Conservation (phyloP, 495 filamentous ascomycete species). For the Durotheca rogersii region DNA sequence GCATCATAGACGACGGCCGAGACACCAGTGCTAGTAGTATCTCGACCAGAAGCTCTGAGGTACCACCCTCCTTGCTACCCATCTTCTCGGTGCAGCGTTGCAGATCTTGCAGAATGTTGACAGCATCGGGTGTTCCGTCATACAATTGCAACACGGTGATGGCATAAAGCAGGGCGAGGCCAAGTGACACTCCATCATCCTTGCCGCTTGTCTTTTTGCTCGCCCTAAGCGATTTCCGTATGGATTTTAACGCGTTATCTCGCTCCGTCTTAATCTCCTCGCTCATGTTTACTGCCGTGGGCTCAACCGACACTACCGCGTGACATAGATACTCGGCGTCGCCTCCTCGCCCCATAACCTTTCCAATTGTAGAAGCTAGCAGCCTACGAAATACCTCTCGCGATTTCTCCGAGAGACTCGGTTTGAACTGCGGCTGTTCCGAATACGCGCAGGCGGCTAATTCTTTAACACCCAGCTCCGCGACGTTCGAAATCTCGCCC, state of each 20-base stretch:
- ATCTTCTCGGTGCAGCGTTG: slow-evolving; percentile 68
- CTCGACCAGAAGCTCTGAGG: slow-evolving; percentile 77
- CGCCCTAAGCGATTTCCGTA: slow-evolving; percentile 68
- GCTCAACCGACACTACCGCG: slow-evolving; percentile 48
- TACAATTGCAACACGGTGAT: slow-evolving; percentile 85
- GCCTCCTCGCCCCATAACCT: slow-evolving; percentile 63
- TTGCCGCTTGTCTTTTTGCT: slow-evolving; percentile 43
- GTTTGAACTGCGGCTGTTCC: slow-evolving; percentile 41
- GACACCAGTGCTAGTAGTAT: slow-evolving; percentile 84
- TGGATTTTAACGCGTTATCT: slow-evolving; percentile 60
- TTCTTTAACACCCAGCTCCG: slow-evolving; percentile 42
- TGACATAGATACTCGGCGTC: slow-evolving; percentile 53
- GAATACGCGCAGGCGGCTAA: slow-evolving; percentile 53
- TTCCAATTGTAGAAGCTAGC: slow-evolving; percentile 62
- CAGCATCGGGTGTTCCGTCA: slow-evolving; percentile 80
- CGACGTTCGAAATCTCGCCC: slow-evolving; percentile 16
- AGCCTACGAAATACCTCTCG: slow-evolving; percentile 68
- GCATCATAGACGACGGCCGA: slow-evolving; percentile 79
- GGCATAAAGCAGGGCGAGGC: slow-evolving; percentile 81
- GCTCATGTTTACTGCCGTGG: slow-evolving; percentile 61
- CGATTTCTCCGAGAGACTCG: slow-evolving; percentile 56
- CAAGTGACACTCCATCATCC: slow-evolving; percentile 49
- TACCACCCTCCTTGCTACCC: slow-evolving; percentile 58
- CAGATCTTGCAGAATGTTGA: slow-evolving; percentile 72
- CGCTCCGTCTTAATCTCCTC: slow-evolving; percentile 60